A percentile compares a stretch with the other conserved stretches of the same genome.
These are phyloP conservation scores for Stachybotrys chlorohalonatus DNA, from an alignment of 2,329 filamentous ascomycete species.

Conservation along the genomic window DNA sequence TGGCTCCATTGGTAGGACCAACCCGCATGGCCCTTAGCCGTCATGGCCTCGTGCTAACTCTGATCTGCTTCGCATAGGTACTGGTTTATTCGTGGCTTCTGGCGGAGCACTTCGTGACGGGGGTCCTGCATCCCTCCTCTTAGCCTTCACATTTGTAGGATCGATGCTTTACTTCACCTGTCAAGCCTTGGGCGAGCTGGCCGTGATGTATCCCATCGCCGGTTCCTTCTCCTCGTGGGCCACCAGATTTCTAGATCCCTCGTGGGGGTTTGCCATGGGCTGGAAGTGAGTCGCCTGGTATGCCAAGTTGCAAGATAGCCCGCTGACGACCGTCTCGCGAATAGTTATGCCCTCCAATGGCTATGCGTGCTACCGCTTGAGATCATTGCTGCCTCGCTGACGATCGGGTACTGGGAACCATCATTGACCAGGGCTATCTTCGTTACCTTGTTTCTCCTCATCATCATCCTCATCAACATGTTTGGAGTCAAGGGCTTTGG, in stretches of 20 bases:
- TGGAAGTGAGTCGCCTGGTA: conserved; percentile 61
- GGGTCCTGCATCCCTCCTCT: conserved; percentile 68
- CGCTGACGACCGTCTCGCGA: not conserved
- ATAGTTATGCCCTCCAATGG: conserved; percentile 80
- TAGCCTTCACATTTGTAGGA: conserved; percentile 73
- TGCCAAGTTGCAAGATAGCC: not conserved
- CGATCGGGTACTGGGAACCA: conserved; percentile 70
- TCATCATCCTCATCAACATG: conserved; percentile 75
- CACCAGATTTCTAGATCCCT: conserved; percentile 84
- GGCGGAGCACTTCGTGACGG: conserved; percentile 61
- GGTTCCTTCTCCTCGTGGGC: conserved; percentile 91
- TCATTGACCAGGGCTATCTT: conserved; percentile 61
- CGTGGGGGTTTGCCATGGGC: conserved; percentile 92
- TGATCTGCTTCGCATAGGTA: conserved; percentile 37
- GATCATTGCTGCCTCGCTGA: conserved; percentile 79
- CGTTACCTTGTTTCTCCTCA: conserved; percentile 69
- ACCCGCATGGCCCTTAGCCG: not conserved
- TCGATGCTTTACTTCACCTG: conserved; percentile 87
- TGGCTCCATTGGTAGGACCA: conserved; percentile 64
- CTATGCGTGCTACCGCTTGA: conserved; percentile 74
- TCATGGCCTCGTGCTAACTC: not conserved
- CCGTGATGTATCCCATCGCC: conserved; percentile 81
- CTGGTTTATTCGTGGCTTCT: conserved; percentile 80
- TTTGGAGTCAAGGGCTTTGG: conserved; percentile 85
- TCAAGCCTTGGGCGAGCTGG: conserved; percentile 84